Conservation (phyloP, 345 rosid genomes). For the Gossypium stocksii region DNA sequence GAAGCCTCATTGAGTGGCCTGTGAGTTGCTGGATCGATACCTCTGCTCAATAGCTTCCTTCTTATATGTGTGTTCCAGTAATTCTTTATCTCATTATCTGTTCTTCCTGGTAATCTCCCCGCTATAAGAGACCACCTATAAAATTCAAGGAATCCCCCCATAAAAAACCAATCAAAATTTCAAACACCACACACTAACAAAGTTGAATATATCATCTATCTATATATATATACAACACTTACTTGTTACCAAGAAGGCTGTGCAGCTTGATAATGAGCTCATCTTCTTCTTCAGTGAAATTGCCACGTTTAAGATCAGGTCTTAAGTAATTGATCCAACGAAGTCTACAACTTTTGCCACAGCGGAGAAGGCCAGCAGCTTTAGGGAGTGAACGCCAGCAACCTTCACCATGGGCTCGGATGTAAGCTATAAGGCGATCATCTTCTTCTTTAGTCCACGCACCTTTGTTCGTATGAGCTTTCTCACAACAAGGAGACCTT, state of each 20-base stretch:
- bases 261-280: constrained; percentile 78
- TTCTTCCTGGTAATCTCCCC: constrained; percentile 69
- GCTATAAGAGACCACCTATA: constrained; percentile 54
- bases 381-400: constrained; percentile 87
- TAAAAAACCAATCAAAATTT: background rate
- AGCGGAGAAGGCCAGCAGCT: constrained; percentile 75
- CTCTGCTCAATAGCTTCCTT: constrained; percentile 58
- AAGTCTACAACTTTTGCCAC: constrained; percentile 76
- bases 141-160: background rate
- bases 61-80: constrained; percentile 78
- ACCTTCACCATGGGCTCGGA: constrained; percentile 73
- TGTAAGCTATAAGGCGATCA: constrained; percentile 62
- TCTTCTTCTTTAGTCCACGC: constrained; percentile 91
- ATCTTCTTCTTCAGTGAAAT: constrained; percentile 73
- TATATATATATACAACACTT: constrained; percentile 9
- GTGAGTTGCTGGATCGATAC: constrained; percentile 66
- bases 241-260: constrained; percentile 79
- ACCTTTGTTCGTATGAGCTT: constrained; percentile 80
- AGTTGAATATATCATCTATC: background rate
- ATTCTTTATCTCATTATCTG: constrained; percentile 74
- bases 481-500: constrained; percentile 83
- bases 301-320: constrained; percentile 79
- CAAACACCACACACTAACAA: background rate
- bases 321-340: constrained; percentile 81
- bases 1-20: constrained; percentile 40